Percentiles rank a stretch among this genome's conserved stretches.
These are phyloP conservation scores for Mycena sp. DNA, from an alignment of 1,284 basidiomycete species.

Conservation along the genomic window DNA sequence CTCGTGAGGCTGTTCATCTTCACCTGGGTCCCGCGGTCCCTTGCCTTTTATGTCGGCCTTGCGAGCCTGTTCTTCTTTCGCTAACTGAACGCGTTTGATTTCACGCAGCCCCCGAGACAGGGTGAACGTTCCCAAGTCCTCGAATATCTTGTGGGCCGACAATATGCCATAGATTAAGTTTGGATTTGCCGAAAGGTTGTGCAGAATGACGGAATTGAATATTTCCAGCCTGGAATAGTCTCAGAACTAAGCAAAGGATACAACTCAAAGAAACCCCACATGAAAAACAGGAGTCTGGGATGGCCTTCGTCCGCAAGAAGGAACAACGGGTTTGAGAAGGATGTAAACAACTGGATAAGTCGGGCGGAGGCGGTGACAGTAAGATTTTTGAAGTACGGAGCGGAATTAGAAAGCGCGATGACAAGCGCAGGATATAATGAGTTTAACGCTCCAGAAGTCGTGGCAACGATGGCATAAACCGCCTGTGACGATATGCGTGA, in stretches of 20 bases:
- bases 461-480: constrained; percentile 89
- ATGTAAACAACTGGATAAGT: constrained; percentile 87
- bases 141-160: constrained; percentile 83
- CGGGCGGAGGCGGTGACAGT: constrained; percentile 85
- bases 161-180: constrained; percentile 90
- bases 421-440: constrained; percentile 93
- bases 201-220: constrained; percentile 85
- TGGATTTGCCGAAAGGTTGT: constrained; percentile 81
- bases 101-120: constrained; percentile 85
- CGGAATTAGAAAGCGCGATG: constrained; percentile 88
- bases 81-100: constrained; percentile 76
- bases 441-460: constrained; percentile 83
- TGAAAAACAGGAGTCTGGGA: constrained; percentile 90
- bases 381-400: constrained; percentile 86
- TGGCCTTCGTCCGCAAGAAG: constrained; percentile 94
- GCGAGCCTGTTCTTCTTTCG: constrained; percentile 72
- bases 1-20: constrained; percentile 53
- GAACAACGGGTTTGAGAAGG: constrained; percentile 90
- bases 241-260: constrained; percentile 29
- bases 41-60: constrained; percentile 52
- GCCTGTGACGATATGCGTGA: constrained; percentile 58
- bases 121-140: constrained; percentile 90
- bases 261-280: constrained; percentile 52
- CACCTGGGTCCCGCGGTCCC: constrained; percentile 43
- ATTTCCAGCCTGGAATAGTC: constrained; percentile 78